Percentiles rank a stretch among this genome's conserved stretches.
Evolutionary conservation across 495 filamentous ascomycete species (phyloP).

Genomic region (Podospora pseudoanserina): DNA sequence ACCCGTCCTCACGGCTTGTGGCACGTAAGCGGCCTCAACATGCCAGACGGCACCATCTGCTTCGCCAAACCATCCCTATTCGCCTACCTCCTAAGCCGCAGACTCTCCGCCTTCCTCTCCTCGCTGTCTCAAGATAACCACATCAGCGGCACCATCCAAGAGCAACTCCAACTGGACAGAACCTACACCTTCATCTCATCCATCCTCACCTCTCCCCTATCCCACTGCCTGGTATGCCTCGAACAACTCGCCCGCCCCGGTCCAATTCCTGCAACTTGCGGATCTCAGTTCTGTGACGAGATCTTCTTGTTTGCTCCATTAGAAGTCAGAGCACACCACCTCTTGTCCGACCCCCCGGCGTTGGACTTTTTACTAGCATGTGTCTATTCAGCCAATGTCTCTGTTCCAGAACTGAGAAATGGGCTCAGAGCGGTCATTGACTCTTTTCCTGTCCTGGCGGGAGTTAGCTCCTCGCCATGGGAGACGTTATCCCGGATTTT

Average conservation of each 20-base stretch:
- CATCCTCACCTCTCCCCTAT: constrained; percentile 4
- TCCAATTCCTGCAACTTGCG: constrained; percentile 13
- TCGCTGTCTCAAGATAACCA: neutral
- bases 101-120: constrained; percentile 5
- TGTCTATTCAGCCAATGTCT: constrained; percentile 8
- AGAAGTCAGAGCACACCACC: constrained; percentile 10
- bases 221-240: constrained; percentile 13
- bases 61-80: constrained; percentile 11
- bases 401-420: neutral
- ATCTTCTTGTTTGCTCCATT: constrained; percentile 12
- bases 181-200: constrained; percentile 8
- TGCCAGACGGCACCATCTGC: constrained; percentile 17
- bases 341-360: constrained; percentile 12
- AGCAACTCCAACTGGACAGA: neutral
- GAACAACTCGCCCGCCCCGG: constrained; percentile 1
- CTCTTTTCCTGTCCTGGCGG: constrained; percentile 13
- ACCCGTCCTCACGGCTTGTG: constrained; percentile 9
- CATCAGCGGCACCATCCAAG: neutral
- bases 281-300: constrained; percentile 2
- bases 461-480: neutral
- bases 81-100: constrained; percentile 17
- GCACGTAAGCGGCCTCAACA: constrained; percentile 2
- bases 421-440: constrained; percentile 9
- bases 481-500: constrained; percentile 13
- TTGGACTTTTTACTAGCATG: constrained; percentile 15